Percentiles rank a stretch among this genome's conserved stretches.
Evolutionary conservation across 2,329 filamentous ascomycete genomes (phyloP).

Genomic region (Colletotrichum aenigma): DNA sequence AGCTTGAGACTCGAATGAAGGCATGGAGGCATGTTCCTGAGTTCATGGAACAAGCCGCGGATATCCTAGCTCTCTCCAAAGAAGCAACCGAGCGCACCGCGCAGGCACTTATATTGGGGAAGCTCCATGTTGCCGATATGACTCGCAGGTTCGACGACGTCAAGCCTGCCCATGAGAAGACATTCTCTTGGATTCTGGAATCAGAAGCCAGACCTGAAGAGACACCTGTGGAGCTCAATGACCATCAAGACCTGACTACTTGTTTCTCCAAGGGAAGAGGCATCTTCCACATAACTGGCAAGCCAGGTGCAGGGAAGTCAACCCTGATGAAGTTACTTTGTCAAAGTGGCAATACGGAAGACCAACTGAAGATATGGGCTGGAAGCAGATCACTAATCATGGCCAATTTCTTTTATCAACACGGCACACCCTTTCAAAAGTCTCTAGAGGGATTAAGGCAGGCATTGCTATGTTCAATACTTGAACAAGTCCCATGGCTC

Average conservation of each 20-base stretch:
- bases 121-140: not conserved
- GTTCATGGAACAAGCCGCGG: not conserved
- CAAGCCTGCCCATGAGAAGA: not conserved
- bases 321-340: constrained; percentile 3
- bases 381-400: not conserved
- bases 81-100: not conserved
- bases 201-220: not conserved
- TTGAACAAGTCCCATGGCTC: not conserved
- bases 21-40: not conserved
- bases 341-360: not conserved
- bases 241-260: not conserved
- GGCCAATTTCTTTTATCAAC: not conserved
- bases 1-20: not conserved
- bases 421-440: not conserved
- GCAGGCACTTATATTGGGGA: not conserved
- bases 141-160: not conserved
- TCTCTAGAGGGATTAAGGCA: not conserved
- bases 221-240: not conserved
- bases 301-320: constrained; percentile 1
- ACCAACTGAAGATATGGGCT: not conserved
- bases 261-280: not conserved
- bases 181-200: not conserved
- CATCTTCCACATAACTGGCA: not conserved
- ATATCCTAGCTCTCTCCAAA: not conserved
- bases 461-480: not conserved